Evolutionary conservation across 2,329 filamentous ascomycete genomes (phyloP), one percentile per base, ranked within the genome.

Genomic region (Stachybotrys echinatus): DNA sequence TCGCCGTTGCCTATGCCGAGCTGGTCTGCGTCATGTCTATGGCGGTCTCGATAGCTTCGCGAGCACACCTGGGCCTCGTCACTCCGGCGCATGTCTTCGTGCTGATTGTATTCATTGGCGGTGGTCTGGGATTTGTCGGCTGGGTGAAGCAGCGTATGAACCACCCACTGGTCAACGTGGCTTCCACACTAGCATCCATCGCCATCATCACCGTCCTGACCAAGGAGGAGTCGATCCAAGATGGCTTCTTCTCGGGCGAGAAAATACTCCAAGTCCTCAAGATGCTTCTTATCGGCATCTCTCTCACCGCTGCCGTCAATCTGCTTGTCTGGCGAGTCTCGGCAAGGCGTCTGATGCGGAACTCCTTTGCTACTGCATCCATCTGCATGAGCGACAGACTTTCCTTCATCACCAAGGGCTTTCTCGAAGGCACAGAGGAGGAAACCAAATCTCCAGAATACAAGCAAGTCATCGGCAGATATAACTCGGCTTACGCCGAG

Each of bases 171-270:
- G 89, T 94, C 55, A 92, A 91, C 61, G 87, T 92, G 34, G 89
- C 87, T 45, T 90, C 88, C 58, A 96, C 91, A 27, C 75, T 96
- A 56, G 84, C 92, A 6, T 92, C 89, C 31, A 84, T 97, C 51
- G 89, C 89, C 46, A 88, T 94, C 55, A 95, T 96, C 62, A 92
- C 88, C 3, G 83, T 95, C 43, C 74, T 96, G 54, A 96, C 92
- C 12, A 95, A 95, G 68, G 92, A 96, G 67, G 91, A 90, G 47
- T 84, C 90, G 3, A 85, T 96, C 1, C 89, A 95, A 60, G 84
- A 80, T 31, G 89, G 88, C 6, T 85, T 86, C 48, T 90, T 96
- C 61, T 91, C 88, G 0, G 83, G 88, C 58, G 83, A 83, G 51
- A 95, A 95, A 68, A 87, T 96, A 47, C 74, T 84, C 0, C 89